Base-by-base conservation (phyloP, 495 filamentous ascomycete species). In the Lentithecium fluviatile region DNA sequence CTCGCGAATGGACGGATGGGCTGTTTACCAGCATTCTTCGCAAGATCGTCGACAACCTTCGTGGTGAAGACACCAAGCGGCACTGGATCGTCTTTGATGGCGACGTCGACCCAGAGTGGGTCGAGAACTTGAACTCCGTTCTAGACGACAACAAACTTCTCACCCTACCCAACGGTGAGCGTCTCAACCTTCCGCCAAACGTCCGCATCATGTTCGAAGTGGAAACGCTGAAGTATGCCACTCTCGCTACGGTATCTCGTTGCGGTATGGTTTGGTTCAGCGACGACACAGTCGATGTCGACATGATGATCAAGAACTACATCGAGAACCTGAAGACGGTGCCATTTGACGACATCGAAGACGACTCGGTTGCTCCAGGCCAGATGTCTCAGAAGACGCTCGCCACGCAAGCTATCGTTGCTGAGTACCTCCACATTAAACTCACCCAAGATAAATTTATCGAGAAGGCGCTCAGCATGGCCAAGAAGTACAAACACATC, bases 201-300 rank as follows among this genome's bases (percentile, higher is more conserved):
- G 94, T 99, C 21, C 90, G 94, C 56, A 95, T 99, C 73, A 95
- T 99, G 90, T 99, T 99, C 62, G 94, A 99, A 76, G 94, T 99
- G 24, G 95, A 97, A 76, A 97, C 85, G n/a, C 79, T 99, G 40
- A 95, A 93, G 69, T 99, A 99, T 72, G 94, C 94, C 38, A 99
- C 94, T 0, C 81, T 97, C 40, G 94, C 94, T 38, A 99, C 94
- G 38, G 94, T 99, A 67, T 91, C 86, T 86, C 91, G 94, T 76
- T 99, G 94, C 75, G 94, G 94, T 79, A 99, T 99, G 94, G 94
- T 99, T 7, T 99, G 94, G 94, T 97, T 97, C 76, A 97, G 92
- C 70, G 92, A 95, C 62, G 95, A 99, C 69, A 97, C 90, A 17
- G 91, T 99, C 40, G 92, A 89, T 19, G 82, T 90, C 6, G 82